Evolutionary conservation across 148 eudicot species (phyloP), one percentile per base, ranked within the genome.

Genomic region (Persicaria maculosa): DNA sequence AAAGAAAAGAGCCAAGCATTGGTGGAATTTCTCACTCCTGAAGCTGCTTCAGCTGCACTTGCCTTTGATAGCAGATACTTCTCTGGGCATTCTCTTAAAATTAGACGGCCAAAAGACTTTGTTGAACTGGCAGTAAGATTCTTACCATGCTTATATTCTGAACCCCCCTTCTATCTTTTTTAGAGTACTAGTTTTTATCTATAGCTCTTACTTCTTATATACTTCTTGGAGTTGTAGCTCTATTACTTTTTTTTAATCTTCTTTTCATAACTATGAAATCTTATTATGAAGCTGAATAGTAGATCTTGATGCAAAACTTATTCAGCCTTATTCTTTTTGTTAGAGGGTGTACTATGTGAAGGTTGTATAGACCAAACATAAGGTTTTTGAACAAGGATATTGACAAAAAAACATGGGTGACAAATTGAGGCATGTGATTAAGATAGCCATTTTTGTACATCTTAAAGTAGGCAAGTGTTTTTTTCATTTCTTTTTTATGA

Each of bases 1-100:
- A 95, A 90, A 87, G 98, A 95, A 85, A 95, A 92, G 85, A 86
- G 89, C 68, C 98, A 95, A 77, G 98, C 97, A 73, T 84, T 95
- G 68, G 86, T 95, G 71, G 98, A 95, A 81, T 95, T 95, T 85
- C 91, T 95, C 47, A 95, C 98, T 19, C 97, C 97, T n/a, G 97
- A 92, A 88, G 89, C 87, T 87, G 98, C 98, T 73, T 90, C 98
- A 72, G 83, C 92, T 22, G 97, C 98, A 50, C 89, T 95, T 74
- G 80, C 81, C 72, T 86, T 95, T 50, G 97, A 92, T 79, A 93
- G 97, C 11, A 87, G 84, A 81, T 84, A 86, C 72, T 87, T 95
- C 76, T 81, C 73, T 59, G 96, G 97, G 74, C 84, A 83, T 65
- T 75, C 83, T 77, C 85, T 95, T 79, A 95, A 85, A 85, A 80